These are phyloP conservation scores for Mycena venus DNA, from an alignment of 768 basidiomycete genomes.

Conservation along the genomic window DNA sequence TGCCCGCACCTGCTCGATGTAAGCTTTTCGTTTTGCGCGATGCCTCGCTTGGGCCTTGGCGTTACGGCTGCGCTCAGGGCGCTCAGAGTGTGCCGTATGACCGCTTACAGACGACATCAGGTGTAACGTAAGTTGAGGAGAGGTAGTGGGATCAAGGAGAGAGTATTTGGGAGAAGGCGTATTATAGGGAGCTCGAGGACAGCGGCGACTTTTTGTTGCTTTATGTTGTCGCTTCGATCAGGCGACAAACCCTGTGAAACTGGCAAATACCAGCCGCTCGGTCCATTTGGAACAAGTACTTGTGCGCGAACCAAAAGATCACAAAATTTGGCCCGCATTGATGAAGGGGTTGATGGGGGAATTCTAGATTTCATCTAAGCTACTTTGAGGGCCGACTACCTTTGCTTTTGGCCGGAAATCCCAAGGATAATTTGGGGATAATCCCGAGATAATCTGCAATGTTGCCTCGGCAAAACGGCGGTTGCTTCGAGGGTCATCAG, in stretches of 20 bases:
- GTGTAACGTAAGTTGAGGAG: conserved; percentile 66
- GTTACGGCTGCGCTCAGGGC: conserved; percentile 89
- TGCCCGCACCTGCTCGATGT: conserved; percentile 84
- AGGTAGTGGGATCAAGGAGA: conserved; percentile 65
- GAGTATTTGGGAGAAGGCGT: conserved; percentile 42
- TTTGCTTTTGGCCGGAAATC: conserved; percentile 1
- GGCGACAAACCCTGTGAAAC: conserved; percentile 29
- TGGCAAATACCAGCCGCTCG: conserved; percentile 27
- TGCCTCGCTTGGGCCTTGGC: conserved; percentile 91
- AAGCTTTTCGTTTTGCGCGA: conserved; percentile 93
- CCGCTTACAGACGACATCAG: conserved; percentile 72
- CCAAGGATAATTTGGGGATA: not conserved
- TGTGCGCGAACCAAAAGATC: not conserved
- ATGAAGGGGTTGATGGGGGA: not conserved
- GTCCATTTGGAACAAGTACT: conserved; percentile 23
- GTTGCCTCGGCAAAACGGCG: conserved; percentile 20
- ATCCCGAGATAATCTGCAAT: conserved; percentile 3
- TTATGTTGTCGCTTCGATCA: conserved; percentile 34
- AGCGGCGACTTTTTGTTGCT: conserved; percentile 32
- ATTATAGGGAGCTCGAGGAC: conserved; percentile 37
- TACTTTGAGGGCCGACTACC: conserved; percentile 21
- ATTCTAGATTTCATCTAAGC: conserved; percentile 33
- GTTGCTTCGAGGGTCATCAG: conserved; percentile 16
- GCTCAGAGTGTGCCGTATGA: conserved; percentile 70
- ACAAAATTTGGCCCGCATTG: not conserved